Percentiles rank a stretch among this genome's conserved stretches.
These are phyloP conservation scores for Dunaliella salina DNA, from an alignment of 163 green algal species.

Conservation along the genomic window DNA sequence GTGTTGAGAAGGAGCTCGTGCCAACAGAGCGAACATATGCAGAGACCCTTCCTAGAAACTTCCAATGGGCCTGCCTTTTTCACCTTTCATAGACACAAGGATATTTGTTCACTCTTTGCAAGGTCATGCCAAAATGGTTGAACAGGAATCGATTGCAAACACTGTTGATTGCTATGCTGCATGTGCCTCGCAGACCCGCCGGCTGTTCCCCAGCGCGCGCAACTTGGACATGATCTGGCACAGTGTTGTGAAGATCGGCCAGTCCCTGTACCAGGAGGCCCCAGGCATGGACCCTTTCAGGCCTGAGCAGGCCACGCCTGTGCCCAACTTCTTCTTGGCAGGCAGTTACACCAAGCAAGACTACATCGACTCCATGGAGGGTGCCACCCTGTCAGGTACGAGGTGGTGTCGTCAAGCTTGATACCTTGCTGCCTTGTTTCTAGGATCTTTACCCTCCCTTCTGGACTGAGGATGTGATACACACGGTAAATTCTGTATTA, in stretches of 20 bases:
- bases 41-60: too few relatives aligned
- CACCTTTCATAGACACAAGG: too few relatives aligned
- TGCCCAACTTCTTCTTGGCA: slow-evolving; percentile 94
- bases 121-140: too few relatives aligned
- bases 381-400: slow-evolving; percentile 80
- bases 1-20: too few relatives aligned
- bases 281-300: slow-evolving; percentile 70
- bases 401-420: background rate
- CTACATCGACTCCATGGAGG: slow-evolving; percentile 98
- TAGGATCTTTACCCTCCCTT: background rate
- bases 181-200: slow-evolving; percentile 51
- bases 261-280: slow-evolving; percentile 89
- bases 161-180: too few relatives aligned
- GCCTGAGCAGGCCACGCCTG: slow-evolving; percentile 71
- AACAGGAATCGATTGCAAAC: too few relatives aligned
- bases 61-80: too few relatives aligned
- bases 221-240: slow-evolving; percentile 75
- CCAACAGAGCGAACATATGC: too few relatives aligned
- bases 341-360: slow-evolving; percentile 91
- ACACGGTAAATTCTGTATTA: background rate
- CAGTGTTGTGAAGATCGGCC: slow-evolving; percentile 91
- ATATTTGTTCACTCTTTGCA: too few relatives aligned
- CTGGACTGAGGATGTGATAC: background rate
- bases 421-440: background rate
- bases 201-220: slow-evolving; percentile 83